Evolutionary conservation across 2,329 filamentous ascomycete species (phyloP), one percentile per base, ranked within the genome.

Genomic region (Pseudofabraea citricarpa): DNA sequence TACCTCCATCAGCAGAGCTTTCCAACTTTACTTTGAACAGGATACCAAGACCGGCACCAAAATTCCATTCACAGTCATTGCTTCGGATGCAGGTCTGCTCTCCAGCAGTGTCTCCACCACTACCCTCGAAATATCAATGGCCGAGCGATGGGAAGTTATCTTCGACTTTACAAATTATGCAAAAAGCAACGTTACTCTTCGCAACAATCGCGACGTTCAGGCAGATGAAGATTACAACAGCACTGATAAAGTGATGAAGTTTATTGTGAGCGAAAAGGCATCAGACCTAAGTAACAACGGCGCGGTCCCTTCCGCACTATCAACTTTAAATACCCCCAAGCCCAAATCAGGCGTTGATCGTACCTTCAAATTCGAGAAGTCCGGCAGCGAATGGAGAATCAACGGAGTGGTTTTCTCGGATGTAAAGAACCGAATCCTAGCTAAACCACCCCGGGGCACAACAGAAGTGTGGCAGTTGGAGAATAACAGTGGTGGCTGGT

Each of bases 141-240:
- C 72, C 5, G 76, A 79, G 55, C 69, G 76, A 2, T 80, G 73
- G 51, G 76, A 80, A 51, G 59, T 79, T n/a, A 63, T 79, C 18
- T 57, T 80, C 41, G 75, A 80, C 59, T 80, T 80, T 50, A 55
- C 68, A 12, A 41, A 51, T 2, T 72, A 64, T 47, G 62, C 61
- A 0, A 73, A 73, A 26, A 63, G 74, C 54, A 74, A 71, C 46
- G 57, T 79, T 46, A 67, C 63, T 6, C 48, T 71, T 36, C 59
- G 54, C 16, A 72, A 72, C 46, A 61, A 63, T 12, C 59, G 60
- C 20, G 61, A 62, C 4, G 54, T 70, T 24, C 65, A 64, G 7
- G 63, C 62, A 3, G 70, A 72, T 43, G 57, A 64, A 12, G 73
- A 76, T 50, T 79, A 69, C 54, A 56, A 61, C 3, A 66, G 71